A percentile compares a stretch with the other conserved stretches of the same genome.
phyloP scores from a whole-genome alignment of 352 stramenopile genomes.

The Pythium pectinolyticum region DNA sequence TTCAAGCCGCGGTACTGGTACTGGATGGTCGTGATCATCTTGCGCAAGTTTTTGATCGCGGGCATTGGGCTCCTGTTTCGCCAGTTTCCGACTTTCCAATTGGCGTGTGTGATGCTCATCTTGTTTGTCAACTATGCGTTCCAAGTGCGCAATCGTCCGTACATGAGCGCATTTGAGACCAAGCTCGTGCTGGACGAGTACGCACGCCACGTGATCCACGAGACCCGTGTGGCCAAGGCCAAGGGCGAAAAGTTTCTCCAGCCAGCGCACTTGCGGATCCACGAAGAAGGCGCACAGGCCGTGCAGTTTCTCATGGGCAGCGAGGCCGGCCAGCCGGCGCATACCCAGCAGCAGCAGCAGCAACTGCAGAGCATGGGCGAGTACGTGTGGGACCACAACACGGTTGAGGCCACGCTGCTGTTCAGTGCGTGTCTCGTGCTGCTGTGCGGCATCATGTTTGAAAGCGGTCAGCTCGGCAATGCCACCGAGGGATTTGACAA shows the following conservation, averaged over 20 bases:
- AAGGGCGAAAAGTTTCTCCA: conserved; percentile 54
- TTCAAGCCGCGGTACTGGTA: conserved; percentile 83
- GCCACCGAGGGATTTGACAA: conserved; percentile 42
- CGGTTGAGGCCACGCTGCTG: conserved; percentile 66
- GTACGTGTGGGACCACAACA: conserved; percentile 82
- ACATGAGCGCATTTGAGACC: conserved; percentile 72
- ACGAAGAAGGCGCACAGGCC: conserved; percentile 38
- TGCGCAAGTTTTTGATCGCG: conserved; percentile 73
- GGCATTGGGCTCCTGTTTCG: conserved; percentile 70
- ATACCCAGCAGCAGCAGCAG: conserved; percentile 20
- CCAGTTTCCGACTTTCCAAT: conserved; percentile 68
- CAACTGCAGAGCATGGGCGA: conserved; percentile 47
- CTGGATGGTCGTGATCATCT: conserved; percentile 83
- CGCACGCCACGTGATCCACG: conserved; percentile 41
- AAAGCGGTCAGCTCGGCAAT: conserved; percentile 56
- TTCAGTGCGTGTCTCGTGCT: conserved; percentile 71
- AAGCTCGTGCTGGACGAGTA: conserved; percentile 64
- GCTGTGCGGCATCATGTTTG: conserved; percentile 65
- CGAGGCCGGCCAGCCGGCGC: background rate
- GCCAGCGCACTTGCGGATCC: conserved; percentile 51
- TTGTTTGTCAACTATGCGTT: conserved; percentile 76
- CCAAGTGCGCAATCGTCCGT: conserved; percentile 68
- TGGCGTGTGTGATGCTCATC: conserved; percentile 76
- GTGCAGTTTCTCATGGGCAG: conserved; percentile 25
- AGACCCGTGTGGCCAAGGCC: conserved; percentile 55